These are phyloP conservation scores for Trichophyton benhamiae DNA, from an alignment of 2,329 filamentous ascomycete species.

Conservation along the genomic window DNA sequence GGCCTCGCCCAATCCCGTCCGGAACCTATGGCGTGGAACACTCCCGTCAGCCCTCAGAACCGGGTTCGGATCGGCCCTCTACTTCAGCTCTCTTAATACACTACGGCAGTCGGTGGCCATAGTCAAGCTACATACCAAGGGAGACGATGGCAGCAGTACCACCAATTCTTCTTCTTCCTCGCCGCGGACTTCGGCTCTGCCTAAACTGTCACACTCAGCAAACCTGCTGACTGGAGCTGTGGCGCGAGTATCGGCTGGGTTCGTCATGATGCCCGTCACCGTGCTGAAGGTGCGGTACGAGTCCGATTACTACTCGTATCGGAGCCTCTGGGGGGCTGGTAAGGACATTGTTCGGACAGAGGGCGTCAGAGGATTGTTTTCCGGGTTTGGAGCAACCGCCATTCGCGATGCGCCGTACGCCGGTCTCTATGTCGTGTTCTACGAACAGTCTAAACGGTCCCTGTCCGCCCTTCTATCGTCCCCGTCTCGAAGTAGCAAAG, in stretches of 20 bases:
- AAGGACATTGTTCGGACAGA: constrained; percentile 61
- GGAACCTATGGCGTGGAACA: constrained; percentile 81
- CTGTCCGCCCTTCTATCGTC: constrained; percentile 19
- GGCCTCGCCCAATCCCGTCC: constrained; percentile 52
- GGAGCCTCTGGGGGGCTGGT: constrained; percentile 59
- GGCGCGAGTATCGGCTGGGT: constrained; percentile 74
- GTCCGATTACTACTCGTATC: constrained; percentile 72
- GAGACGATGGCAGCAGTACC: not conserved
- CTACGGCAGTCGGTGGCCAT: constrained; percentile 56
- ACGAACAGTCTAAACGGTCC: constrained; percentile 48
- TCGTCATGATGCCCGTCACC: constrained; percentile 89
- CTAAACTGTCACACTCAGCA: constrained; percentile 67
- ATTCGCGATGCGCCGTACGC: constrained; percentile 93
- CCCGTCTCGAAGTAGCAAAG: not conserved
- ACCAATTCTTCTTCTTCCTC: not conserved
- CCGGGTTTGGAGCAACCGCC: constrained; percentile 86
- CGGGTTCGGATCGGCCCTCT: constrained; percentile 82
- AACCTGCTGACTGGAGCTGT: constrained; percentile 77
- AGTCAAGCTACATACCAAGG: not conserved
- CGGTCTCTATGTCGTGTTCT: constrained; percentile 85
- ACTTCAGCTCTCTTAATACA: constrained; percentile 79
- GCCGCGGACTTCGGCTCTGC: constrained; percentile 55
- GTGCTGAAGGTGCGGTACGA: constrained; percentile 96
- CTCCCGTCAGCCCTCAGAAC: constrained; percentile 87
- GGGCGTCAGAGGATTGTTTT: constrained; percentile 75